Percentiles rank a stretch among this genome's conserved stretches.
Conservation (phyloP, 306 rosid genomes). For the Biancaea sappan region DNA sequence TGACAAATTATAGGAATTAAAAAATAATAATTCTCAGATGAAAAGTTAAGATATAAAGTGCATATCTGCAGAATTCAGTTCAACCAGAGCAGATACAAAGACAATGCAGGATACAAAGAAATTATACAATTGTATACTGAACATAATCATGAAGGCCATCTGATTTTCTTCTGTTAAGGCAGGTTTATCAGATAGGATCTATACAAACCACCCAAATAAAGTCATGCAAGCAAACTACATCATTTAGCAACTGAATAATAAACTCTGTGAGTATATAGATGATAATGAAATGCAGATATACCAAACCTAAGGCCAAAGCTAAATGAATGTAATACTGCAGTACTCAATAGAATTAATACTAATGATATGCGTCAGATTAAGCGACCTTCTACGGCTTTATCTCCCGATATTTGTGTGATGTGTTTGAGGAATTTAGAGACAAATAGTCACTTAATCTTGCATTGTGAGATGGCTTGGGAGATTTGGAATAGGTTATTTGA, state of each 20-base stretch:
- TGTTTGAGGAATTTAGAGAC: too few relatives aligned
- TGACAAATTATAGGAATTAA: slow-evolving; percentile 25
- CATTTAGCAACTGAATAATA: slow-evolving; percentile 17
- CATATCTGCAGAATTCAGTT: slow-evolving; percentile 19
- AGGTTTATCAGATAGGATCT: slow-evolving; percentile 6
- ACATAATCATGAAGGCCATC: slow-evolving; percentile 28
- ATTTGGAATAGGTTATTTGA: too few relatives aligned
- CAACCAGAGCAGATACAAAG: slow-evolving; percentile 22
- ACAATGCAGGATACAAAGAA: slow-evolving; percentile 8
- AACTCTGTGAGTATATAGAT: background rate
- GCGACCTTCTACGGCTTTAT: too few relatives aligned
- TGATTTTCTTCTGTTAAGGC: slow-evolving; percentile 20
- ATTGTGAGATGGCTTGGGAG: too few relatives aligned
- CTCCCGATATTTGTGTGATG: too few relatives aligned
- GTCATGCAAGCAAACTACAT: slow-evolving; percentile 25
- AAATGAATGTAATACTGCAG: background rate
- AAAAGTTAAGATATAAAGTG: slow-evolving; percentile 28
- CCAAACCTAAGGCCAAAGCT: slow-evolving; percentile 9
- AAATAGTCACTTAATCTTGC: too few relatives aligned
- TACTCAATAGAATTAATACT: too few relatives aligned
- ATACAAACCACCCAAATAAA: slow-evolving; percentile 12
- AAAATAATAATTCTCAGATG: background rate
- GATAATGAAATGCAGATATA: slow-evolving; percentile 20
- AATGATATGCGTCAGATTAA: too few relatives aligned
- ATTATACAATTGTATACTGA: background rate